Evolutionary conservation across 192 early-diverging fungal genomes (phyloP), one percentile per base, ranked within the genome.

Genomic region (Chytriomyces sp.): DNA sequence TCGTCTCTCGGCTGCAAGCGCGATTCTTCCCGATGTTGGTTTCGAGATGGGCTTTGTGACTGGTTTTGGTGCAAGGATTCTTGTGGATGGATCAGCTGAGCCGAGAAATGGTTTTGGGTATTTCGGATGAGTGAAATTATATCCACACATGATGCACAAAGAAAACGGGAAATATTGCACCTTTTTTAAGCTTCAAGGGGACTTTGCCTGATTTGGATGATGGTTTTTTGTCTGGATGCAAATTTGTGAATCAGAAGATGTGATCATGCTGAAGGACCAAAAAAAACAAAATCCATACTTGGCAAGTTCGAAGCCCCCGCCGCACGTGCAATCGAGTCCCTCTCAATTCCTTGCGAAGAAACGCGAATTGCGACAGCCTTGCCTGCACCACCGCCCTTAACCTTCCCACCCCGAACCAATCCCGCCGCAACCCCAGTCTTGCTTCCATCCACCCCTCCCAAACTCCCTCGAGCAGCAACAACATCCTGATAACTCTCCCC

Each of bases 31-130:
- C 10, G 78, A 79, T 4, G 78, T 79, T 24, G 78, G 78, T 61
- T 79, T 72, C n/a, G 78, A 79, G 64, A 79, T 79, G 5, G 78
- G 78, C 44, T 77, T 77, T n/a, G 73, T 49, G 9, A 66, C 63
- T 1, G 44, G 8, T 35, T 73, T 73, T 2, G 73, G 63, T 8
- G 73, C 60, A n/a, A 18, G 61, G 46, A 75, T 65, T 65, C 66
- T 75, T 61, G 61, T 48, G 20, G 49, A 57, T 13, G 53, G 53
- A 20, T 57, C 53, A n/a, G 16, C 11, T 23, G 63, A 23, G 23
- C 18, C 18, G 57, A 1, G 57, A 60, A 60, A 60, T 0, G 57
- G 57, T 60, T 60, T n/a, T 60, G 23, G 57, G 16, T 60, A 60
- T 60, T 60, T 35, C 35, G 35, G 35, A 35, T 35, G 35, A 35